phyloP scores from a whole-genome alignment of 176 grass and related monocot genomes.

The maize (Zea mays) region DNA sequence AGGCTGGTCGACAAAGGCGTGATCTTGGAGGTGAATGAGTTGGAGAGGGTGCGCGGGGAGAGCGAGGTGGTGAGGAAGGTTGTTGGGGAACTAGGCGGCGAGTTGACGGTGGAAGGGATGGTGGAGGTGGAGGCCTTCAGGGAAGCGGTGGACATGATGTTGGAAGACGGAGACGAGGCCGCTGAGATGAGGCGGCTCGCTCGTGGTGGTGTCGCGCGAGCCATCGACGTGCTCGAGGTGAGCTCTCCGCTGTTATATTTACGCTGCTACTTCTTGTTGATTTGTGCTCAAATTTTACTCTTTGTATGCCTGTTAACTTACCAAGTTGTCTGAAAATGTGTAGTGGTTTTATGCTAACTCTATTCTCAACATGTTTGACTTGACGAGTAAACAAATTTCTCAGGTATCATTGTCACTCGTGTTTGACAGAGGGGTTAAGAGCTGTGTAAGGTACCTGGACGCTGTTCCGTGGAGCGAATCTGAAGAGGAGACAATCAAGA shows the following conservation, averaged over 20 bases:
- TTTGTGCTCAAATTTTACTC: background rate
- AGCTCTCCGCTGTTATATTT: conserved; percentile 22
- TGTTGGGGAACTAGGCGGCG: conserved; percentile 43
- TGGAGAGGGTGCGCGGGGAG: conserved; percentile 50
- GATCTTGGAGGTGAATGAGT: conserved; percentile 67
- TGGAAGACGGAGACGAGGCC: conserved; percentile 40
- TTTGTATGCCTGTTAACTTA: background rate
- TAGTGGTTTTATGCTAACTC: background rate
- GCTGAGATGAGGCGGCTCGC: conserved; percentile 52
- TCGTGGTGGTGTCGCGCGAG: conserved; percentile 51
- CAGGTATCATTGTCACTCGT: conserved; percentile 85
- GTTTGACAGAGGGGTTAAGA: conserved; percentile 78
- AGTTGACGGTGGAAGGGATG: conserved; percentile 66
- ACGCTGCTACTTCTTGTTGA: conserved; percentile 5
- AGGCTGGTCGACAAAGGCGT: conserved; percentile 54
- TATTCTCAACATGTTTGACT: conserved; percentile 27
- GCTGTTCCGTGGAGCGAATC: conserved; percentile 82
- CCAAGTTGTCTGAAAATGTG: background rate
- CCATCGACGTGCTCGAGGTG: conserved; percentile 78
- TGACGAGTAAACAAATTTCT: conserved; percentile 38
- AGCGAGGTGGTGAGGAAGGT: conserved; percentile 54
- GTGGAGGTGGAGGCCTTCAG: conserved; percentile 66
- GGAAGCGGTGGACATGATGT: conserved; percentile 79
- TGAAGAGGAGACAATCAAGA: conserved; percentile 77
- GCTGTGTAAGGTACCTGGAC: conserved; percentile 76